phyloP scores from a whole-genome alignment of 257 asterid genomes.

The Penstemon davidsonii region DNA sequence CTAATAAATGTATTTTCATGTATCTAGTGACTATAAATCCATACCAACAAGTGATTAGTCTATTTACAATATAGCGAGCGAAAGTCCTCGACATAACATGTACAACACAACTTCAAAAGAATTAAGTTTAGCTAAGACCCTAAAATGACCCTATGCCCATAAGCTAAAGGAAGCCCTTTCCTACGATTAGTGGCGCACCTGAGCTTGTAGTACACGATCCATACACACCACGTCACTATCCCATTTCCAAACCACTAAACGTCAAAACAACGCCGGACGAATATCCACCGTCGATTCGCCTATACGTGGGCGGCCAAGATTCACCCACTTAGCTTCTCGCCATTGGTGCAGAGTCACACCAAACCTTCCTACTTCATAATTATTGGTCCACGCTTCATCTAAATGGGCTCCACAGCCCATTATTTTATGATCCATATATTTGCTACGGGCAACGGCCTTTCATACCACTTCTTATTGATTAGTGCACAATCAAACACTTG shows the following conservation, averaged over 20 bases:
- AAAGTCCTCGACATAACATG: too few relatives aligned
- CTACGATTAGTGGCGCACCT: background rate
- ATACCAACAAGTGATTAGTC: too few relatives aligned
- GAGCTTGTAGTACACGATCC: background rate
- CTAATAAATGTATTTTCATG: too few relatives aligned
- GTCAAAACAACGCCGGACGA: slow-evolving; percentile 16
- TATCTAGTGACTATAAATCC: too few relatives aligned
- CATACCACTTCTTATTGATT: slow-evolving; percentile 23
- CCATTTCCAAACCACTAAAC: background rate
- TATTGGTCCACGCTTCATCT: slow-evolving; percentile 50
- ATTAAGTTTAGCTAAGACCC: background rate
- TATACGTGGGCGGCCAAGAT: slow-evolving; percentile 42
- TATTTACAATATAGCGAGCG: too few relatives aligned
- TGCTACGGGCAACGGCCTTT: slow-evolving; percentile 2
- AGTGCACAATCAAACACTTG: slow-evolving; percentile 27
- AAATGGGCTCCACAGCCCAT: slow-evolving; percentile 39
- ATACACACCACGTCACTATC: slow-evolving; percentile 19
- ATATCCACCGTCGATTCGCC: slow-evolving; percentile 13
- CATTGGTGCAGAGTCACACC: slow-evolving; percentile 42
- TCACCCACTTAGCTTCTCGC: slow-evolving; percentile 30
- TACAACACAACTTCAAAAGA: background rate
- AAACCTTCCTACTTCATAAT: slow-evolving; percentile 35
- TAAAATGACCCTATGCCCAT: too few relatives aligned
- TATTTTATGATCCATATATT: slow-evolving; percentile 24
- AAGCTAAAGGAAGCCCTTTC: background rate